Evolutionary conservation across 1,139 yeast species (phyloP).

Genomic region (Hyphopichia buzzinii): DNA sequence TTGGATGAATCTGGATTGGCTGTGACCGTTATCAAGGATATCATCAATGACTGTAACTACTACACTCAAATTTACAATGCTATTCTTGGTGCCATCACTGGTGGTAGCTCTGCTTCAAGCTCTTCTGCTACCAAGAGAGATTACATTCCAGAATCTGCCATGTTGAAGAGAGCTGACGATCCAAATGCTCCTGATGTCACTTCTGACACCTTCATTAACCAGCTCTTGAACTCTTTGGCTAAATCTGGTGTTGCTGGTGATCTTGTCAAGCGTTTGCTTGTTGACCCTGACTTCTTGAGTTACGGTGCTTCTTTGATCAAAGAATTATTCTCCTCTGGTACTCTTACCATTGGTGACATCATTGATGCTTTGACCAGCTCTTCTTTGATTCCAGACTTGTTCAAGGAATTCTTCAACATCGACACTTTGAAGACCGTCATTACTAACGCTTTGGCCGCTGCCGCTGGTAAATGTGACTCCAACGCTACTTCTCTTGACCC

Average conservation of each 20-base stretch:
- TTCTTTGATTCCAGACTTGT: slow-evolving; percentile 38
- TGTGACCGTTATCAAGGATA: slow-evolving; percentile 33
- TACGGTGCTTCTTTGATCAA: slow-evolving; percentile 42
- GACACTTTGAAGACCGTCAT: slow-evolving; percentile 40
- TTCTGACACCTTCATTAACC: slow-evolving; percentile 3
- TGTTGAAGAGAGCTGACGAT: slow-evolving; percentile 11
- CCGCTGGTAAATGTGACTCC: slow-evolving; percentile 40
- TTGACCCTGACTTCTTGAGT: slow-evolving; percentile 37
- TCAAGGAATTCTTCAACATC: slow-evolving; percentile 40
- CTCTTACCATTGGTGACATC: slow-evolving; percentile 28
- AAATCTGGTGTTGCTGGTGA: slow-evolving; percentile 43
- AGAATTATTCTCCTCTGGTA: slow-evolving; percentile 29
- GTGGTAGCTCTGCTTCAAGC: slow-evolving; percentile 28
- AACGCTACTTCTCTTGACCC: slow-evolving; percentile 24
- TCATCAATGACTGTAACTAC: slow-evolving; percentile 41
- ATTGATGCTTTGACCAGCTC: slow-evolving; percentile 33
- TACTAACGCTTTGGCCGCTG: slow-evolving; percentile 48
- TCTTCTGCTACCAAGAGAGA: slow-evolving; percentile 4
- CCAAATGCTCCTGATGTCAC: slow-evolving; percentile 3
- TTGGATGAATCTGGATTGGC: slow-evolving; percentile 47
- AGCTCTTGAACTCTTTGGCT: slow-evolving; percentile 45
- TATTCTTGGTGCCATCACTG: slow-evolving; percentile 26
- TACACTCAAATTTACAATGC: slow-evolving; percentile 41
- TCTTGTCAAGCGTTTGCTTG: slow-evolving; percentile 40
- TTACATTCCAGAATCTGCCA: slow-evolving; percentile 3